Conservation (phyloP, 2,329 filamentous ascomycete species). For the Verticillium nonalfalfae region DNA sequence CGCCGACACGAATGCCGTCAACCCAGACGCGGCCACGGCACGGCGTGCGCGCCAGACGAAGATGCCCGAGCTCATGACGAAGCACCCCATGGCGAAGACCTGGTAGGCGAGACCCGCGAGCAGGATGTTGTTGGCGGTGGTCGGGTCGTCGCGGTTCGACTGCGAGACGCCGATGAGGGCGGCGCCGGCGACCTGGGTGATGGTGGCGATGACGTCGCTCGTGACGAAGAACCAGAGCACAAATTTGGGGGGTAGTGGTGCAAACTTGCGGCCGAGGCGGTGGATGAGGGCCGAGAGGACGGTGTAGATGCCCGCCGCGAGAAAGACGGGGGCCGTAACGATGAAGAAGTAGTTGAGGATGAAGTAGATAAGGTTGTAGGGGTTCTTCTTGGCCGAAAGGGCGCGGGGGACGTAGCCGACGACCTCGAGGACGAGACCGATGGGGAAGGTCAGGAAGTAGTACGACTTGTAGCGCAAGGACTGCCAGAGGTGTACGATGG, state of each 20-base stretch:
- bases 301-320: constrained; percentile 50
- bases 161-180: constrained; percentile 44
- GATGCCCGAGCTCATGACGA: constrained; percentile 32
- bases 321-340: constrained; percentile 52
- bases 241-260: constrained; percentile 35
- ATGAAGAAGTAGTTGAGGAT: constrained; percentile 57
- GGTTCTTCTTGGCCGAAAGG: constrained; percentile 41
- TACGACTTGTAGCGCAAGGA: constrained; percentile 30
- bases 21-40: constrained; percentile 18
- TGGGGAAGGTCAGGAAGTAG: constrained; percentile 38
- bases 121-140: constrained; percentile 46
- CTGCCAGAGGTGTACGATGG: constrained; percentile 28
- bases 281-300: constrained; percentile 43
- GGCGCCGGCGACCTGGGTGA: constrained; percentile 47
- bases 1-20: constrained; percentile 31
- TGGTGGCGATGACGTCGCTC: constrained; percentile 45
- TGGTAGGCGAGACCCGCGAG: constrained; percentile 49
- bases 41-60: constrained; percentile 32
- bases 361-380: constrained; percentile 48
- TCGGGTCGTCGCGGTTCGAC: constrained; percentile 41
- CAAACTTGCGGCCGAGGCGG: constrained; percentile 32
- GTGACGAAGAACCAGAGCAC: constrained; percentile 49
- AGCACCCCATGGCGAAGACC: constrained; percentile 42
- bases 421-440: constrained; percentile 40
- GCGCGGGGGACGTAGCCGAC: constrained; percentile 42